Percentiles rank a stretch among this genome's conserved stretches.
Conservation (phyloP, 2,329 filamentous ascomycete species). For the Aspergillus brunneoviolaceus region DNA sequence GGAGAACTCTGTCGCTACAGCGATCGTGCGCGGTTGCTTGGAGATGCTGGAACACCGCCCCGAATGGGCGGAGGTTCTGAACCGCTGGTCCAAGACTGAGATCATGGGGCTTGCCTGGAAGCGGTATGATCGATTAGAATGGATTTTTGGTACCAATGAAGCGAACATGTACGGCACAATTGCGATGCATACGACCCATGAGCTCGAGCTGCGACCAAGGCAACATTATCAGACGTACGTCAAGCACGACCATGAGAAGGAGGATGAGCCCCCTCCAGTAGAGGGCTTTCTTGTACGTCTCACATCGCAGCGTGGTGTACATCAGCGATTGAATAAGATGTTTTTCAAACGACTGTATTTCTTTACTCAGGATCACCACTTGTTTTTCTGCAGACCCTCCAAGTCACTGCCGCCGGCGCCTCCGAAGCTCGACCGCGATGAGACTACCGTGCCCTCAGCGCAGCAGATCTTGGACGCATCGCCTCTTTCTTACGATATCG, state of each 20-base stretch:
- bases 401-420: conserved; percentile 60
- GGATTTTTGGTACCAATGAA: conserved; percentile 65
- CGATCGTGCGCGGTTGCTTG: conserved; percentile 59
- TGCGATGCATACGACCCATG: conserved; percentile 65
- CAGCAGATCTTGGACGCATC: conserved; percentile 56
- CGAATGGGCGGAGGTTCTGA: conserved; percentile 61
- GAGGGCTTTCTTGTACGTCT: conserved; percentile 67
- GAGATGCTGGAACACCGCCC: conserved; percentile 56
- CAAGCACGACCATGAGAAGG: conserved; percentile 36
- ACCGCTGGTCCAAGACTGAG: conserved; percentile 58
- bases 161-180: conserved; percentile 68
- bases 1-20: conserved; percentile 56
- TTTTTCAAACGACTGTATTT: conserved; percentile 68
- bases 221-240: conserved; percentile 61
- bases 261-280: conserved; percentile 61
- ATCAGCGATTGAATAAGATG: conserved; percentile 58
- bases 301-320: conserved; percentile 61
- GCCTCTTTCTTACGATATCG: conserved; percentile 61
- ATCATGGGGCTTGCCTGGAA: conserved; percentile 68
- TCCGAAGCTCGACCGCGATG: conserved; percentile 51
- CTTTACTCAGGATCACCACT: conserved; percentile 61
- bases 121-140: conserved; percentile 67
- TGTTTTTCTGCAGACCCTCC: conserved; percentile 62
- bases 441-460: conserved; percentile 52
- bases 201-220: conserved; percentile 65